phyloP scores from a whole-genome alignment of 768 basidiomycete species.

The Suillus occidentalis region DNA sequence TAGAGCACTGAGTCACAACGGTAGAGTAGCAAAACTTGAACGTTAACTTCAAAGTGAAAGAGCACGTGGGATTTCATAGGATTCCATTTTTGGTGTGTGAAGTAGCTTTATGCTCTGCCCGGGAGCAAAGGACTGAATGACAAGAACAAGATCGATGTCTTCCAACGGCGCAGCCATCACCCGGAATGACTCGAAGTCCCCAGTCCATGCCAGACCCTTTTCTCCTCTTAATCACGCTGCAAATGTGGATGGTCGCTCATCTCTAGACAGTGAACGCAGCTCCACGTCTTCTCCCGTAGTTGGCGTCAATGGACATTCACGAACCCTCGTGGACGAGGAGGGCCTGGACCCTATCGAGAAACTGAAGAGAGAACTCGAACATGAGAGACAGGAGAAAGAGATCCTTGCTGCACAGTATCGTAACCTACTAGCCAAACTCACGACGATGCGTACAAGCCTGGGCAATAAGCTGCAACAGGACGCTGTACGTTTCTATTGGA shows the following conservation, averaged over 20 bases:
- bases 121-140: not conserved
- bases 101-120: not conserved
- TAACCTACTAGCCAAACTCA: constrained; percentile 83
- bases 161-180: constrained; percentile 11
- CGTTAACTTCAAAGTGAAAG: not conserved
- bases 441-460: constrained; percentile 88
- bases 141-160: constrained; percentile 9
- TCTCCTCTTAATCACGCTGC: constrained; percentile 23
- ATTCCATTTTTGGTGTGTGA: constrained; percentile 1
- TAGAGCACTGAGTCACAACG: too few species aligned
- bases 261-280: constrained; percentile 49
- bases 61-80: not conserved
- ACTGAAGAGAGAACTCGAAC: constrained; percentile 74
- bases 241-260: constrained; percentile 36
- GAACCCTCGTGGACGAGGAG: constrained; percentile 36
- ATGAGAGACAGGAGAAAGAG: constrained; percentile 84
- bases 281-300: constrained; percentile 25
- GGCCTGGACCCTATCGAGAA: constrained; percentile 51
- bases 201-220: constrained; percentile 28
- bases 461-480: constrained; percentile 96
- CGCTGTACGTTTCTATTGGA: constrained; percentile 62
- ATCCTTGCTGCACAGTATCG: constrained; percentile 82
- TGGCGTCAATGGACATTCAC: constrained; percentile 37
- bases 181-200: constrained; percentile 19
- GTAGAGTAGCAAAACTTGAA: too few species aligned